These are phyloP conservation scores for Acanthamoeba rhysodes DNA, from an alignment of 208 protist genomes.

Conservation along the genomic window DNA sequence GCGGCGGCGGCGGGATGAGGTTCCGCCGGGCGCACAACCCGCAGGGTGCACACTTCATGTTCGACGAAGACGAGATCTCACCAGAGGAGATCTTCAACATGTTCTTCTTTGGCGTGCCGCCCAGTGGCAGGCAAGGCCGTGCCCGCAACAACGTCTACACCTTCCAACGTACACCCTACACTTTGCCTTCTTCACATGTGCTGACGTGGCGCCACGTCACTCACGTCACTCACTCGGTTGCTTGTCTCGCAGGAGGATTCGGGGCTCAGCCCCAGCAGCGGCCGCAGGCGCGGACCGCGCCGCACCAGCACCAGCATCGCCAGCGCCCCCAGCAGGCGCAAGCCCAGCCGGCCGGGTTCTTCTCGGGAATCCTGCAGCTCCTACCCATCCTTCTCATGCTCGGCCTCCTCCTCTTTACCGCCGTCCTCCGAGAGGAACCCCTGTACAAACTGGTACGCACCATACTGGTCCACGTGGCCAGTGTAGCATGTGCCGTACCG, in stretches of 20 bases:
- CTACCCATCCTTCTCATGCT: conserved; percentile 41
- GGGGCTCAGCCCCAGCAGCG: neutral
- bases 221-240: neutral
- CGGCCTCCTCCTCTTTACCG: conserved; percentile 20
- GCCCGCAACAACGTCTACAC: conserved; percentile 7
- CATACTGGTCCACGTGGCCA: neutral
- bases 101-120: conserved; percentile 73
- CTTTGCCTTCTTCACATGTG: neutral
- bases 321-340: neutral
- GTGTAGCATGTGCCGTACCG: neutral
- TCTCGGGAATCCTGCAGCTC: conserved; percentile 4
- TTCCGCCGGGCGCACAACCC: neutral
- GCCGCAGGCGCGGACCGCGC: neutral
- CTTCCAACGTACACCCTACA: neutral
- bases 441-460: conserved; percentile 47
- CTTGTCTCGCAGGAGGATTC: neutral
- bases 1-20: neutral
- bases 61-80: conserved; percentile 76
- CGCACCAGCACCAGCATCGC: neutral
- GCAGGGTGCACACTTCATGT: neutral
- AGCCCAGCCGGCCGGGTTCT: neutral
- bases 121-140: neutral
- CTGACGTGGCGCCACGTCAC: neutral
- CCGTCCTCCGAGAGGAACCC: conserved; percentile 11
- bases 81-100: conserved; percentile 81